These are phyloP conservation scores for Moricandia arvensis DNA, from an alignment of 345 rosid genomes.

Conservation along the genomic window DNA sequence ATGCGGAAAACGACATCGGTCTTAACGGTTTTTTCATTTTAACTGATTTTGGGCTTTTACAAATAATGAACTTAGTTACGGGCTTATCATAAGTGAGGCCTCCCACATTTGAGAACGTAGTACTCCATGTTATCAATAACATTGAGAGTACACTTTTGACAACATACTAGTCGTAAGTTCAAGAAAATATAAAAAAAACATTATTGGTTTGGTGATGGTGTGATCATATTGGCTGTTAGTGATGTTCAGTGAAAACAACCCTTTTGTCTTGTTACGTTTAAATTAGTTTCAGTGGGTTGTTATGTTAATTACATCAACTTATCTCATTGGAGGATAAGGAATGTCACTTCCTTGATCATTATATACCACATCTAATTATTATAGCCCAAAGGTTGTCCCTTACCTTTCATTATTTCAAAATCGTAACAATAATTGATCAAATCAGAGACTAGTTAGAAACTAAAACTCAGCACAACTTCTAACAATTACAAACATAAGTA, in stretches of 20 bases:
- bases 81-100: not conserved
- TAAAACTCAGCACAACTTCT: not conserved
- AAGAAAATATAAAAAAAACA: not conserved
- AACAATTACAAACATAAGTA: not conserved
- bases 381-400: not conserved
- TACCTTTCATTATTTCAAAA: not conserved
- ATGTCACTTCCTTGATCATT: slow-evolving; percentile 12
- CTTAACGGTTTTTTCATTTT: not conserved
- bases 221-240: slow-evolving; percentile 21
- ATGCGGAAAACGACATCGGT: not conserved
- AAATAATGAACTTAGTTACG: not conserved
- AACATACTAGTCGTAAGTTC: not conserved
- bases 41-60: not conserved
- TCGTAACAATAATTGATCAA: not conserved
- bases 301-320: slow-evolving; percentile 17
- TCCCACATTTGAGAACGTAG: not conserved
- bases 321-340: not conserved
- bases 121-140: not conserved
- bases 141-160: not conserved
- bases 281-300: slow-evolving; percentile 24
- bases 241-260: slow-evolving; percentile 20
- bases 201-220: slow-evolving; percentile 11
- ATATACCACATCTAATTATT: slow-evolving; percentile 9
- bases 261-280: not conserved
- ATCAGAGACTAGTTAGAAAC: not conserved